Percentiles rank a stretch among this genome's conserved stretches.
These are phyloP conservation scores for Trichophyton verrucosum DNA, from an alignment of 2,329 filamentous ascomycete species.

Conservation along the genomic window DNA sequence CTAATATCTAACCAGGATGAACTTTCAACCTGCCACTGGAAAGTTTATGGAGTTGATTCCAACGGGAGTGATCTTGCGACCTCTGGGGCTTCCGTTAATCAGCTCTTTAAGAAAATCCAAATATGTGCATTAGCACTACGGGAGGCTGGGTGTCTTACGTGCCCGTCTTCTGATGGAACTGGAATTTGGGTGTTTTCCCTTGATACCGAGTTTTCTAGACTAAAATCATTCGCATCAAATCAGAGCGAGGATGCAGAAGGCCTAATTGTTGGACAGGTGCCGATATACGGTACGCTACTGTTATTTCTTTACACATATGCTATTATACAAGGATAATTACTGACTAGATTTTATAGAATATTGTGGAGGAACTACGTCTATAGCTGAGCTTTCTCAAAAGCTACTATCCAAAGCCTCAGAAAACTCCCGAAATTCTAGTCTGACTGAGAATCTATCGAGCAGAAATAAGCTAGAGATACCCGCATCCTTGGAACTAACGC, in stretches of 20 bases:
- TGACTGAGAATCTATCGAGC: slow-evolving; percentile 2
- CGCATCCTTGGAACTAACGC: slow-evolving; percentile 7
- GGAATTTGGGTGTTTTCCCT: slow-evolving; percentile 32
- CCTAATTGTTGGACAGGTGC: slow-evolving; percentile 4
- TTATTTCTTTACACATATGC: not conserved
- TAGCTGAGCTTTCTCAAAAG: slow-evolving; percentile 8
- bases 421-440: not conserved
- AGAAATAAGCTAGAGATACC: slow-evolving; percentile 2
- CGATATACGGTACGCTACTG: slow-evolving; percentile 3
- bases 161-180: slow-evolving; percentile 26
- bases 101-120: slow-evolving; percentile 21
- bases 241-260: slow-evolving; percentile 1
- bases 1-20: slow-evolving; percentile 23
- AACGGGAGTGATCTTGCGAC: slow-evolving; percentile 11
- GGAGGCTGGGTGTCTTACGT: slow-evolving; percentile 27
- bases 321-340: not conserved
- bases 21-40: slow-evolving; percentile 33
- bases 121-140: slow-evolving; percentile 27
- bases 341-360: slow-evolving; percentile 6
- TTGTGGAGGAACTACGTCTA: slow-evolving; percentile 2
- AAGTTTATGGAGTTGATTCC: slow-evolving; percentile 16
- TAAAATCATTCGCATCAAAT: slow-evolving; percentile 18
- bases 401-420: slow-evolving; percentile 8
- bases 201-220: slow-evolving; percentile 26
- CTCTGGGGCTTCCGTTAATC: not conserved